These are phyloP conservation scores for Yamadazyma spencermartinsiae DNA, from an alignment of 1,139 yeast species.

Conservation along the genomic window DNA sequence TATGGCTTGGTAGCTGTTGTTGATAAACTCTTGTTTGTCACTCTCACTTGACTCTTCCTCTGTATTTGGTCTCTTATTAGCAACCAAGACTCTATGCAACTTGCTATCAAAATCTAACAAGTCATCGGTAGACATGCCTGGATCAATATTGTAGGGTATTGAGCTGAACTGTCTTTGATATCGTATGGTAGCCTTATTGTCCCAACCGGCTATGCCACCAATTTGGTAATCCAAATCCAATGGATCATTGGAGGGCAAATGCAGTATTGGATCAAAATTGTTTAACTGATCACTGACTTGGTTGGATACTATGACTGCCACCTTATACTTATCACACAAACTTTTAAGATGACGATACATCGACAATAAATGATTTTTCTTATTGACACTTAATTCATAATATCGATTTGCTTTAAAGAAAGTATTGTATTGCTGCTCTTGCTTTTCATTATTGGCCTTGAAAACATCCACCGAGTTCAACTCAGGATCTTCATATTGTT, in stretches of 20 bases:
- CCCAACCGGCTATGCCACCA: slow-evolving; percentile 81
- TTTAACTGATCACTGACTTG: slow-evolving; percentile 67
- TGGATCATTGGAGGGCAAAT: slow-evolving; percentile 31
- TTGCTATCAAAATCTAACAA: neutral
- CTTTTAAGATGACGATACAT: slow-evolving; percentile 51
- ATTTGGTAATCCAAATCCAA: slow-evolving; percentile 65
- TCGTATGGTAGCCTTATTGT: slow-evolving; percentile 19
- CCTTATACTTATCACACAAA: slow-evolving; percentile 47
- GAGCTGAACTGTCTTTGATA: neutral
- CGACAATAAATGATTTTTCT: slow-evolving; percentile 43
- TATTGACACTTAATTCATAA: slow-evolving; percentile 33
- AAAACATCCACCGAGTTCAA: slow-evolving; percentile 15
- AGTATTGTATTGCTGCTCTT: slow-evolving; percentile 29
- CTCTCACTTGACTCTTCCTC: neutral
- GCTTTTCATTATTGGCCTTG: slow-evolving; percentile 23
- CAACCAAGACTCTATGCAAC: neutral
- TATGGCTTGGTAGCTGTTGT: neutral
- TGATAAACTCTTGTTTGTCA: neutral
- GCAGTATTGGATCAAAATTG: slow-evolving; percentile 11
- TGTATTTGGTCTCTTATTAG: neutral
- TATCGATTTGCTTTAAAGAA: slow-evolving; percentile 26
- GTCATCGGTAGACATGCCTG: neutral
- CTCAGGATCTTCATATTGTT: slow-evolving; percentile 21
- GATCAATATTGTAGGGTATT: neutral
- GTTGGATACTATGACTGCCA: slow-evolving; percentile 74